Conservation (phyloP, 192 early-diverging fungal genomes). For the Coemansia sp. region DNA sequence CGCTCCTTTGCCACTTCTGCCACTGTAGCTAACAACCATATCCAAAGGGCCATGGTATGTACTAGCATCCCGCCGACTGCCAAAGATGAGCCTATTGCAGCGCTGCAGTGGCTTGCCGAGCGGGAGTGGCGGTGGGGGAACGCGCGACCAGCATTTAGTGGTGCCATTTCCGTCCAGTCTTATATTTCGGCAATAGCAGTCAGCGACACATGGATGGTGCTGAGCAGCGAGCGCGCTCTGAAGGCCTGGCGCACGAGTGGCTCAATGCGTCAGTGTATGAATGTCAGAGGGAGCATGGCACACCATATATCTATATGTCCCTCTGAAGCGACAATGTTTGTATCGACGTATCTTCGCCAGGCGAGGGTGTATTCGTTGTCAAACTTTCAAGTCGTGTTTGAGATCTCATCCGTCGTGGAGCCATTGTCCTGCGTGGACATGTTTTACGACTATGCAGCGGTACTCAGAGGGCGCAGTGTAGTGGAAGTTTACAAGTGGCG, state of each 20-base stretch:
- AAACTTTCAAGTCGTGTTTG: conserved; percentile 3
- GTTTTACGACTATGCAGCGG: conserved; percentile 1
- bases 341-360: conserved; percentile 19
- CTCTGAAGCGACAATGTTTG: conserved; percentile 7
- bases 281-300: conserved; percentile 3
- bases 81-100: background rate
- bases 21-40: conserved; percentile 2
- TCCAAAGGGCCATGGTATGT: background rate
- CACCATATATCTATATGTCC: conserved; percentile 21
- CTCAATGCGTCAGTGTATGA: background rate
- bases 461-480: conserved; percentile 5
- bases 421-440: conserved; percentile 15
- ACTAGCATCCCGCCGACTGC: background rate
- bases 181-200: conserved; percentile 8
- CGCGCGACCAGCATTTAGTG: conserved; percentile 6
- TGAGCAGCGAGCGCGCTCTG: conserved; percentile 5
- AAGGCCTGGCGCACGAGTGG: conserved; percentile 4
- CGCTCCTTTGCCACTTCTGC: conserved; percentile 6
- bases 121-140: conserved; percentile 17
- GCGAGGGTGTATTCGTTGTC: conserved; percentile 8
- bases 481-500: conserved; percentile 17
- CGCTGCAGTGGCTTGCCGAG: conserved; percentile 13
- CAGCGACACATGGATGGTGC: conserved; percentile 10
- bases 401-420: background rate
- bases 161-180: background rate